Percentiles rank a stretch among this genome's conserved stretches.
phyloP scores from a whole-genome alignment of 2,329 filamentous ascomycete genomes.

The Ceratocystiopsis minuta region DNA sequence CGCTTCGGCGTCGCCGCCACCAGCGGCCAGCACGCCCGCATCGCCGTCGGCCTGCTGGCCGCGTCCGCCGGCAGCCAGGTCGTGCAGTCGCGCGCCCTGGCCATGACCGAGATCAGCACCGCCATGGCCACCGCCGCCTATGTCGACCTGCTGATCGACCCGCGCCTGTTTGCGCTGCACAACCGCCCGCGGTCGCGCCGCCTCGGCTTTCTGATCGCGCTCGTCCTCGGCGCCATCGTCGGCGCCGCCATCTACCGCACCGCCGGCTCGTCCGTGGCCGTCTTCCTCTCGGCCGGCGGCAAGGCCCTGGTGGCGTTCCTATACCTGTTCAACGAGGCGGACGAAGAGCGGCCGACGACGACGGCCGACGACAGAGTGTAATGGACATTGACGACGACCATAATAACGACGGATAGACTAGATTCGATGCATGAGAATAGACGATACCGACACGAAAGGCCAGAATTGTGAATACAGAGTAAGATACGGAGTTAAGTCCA shows the following conservation, averaged over 20 bases:
- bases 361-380: conserved; percentile 4
- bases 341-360: conserved; percentile 10
- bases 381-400: too few relatives aligned
- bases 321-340: conserved; percentile 24
- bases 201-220: conserved; percentile 27
- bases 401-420: too few relatives aligned
- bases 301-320: conserved; percentile 27
- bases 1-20: conserved; percentile 18
- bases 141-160: conserved; percentile 40
- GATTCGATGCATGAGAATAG: too few relatives aligned
- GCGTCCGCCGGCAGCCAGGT: conserved; percentile 41
- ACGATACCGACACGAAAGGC: too few relatives aligned
- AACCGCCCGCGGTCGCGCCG: conserved; percentile 34
- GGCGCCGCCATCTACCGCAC: conserved; percentile 31
- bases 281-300: conserved; percentile 25
- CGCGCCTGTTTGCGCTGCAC: conserved; percentile 23
- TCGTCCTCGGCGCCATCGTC: conserved; percentile 30
- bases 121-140: conserved; percentile 48
- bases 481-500: too few relatives aligned
- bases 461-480: too few relatives aligned
- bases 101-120: conserved; percentile 43
- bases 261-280: conserved; percentile 23
- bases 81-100: conserved; percentile 33
- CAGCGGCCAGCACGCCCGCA: conserved; percentile 20
- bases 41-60: conserved; percentile 32